phyloP scores from a whole-genome alignment of 768 basidiomycete genomes.

The Pholiota conissans region DNA sequence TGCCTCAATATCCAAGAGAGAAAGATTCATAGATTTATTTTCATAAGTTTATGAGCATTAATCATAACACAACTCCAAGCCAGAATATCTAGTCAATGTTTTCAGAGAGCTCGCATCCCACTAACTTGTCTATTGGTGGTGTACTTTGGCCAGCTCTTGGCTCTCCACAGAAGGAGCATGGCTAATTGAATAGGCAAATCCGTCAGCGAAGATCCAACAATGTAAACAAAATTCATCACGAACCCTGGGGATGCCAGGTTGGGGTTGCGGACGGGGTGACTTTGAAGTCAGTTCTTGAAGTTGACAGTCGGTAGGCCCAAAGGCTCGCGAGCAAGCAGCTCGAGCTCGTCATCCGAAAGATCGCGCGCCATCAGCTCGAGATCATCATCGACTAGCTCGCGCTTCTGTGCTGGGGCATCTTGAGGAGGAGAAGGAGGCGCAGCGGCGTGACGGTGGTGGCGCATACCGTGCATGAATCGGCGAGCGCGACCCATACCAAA shows the following conservation, averaged over 20 bases:
- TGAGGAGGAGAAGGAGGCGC: not conserved
- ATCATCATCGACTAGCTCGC: not conserved
- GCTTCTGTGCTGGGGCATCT: no score
- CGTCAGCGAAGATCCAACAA: not conserved
- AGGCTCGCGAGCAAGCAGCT: slow-evolving; percentile 7
- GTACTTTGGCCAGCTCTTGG: no score
- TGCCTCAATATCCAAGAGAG: no score
- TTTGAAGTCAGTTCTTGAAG: slow-evolving; percentile 1
- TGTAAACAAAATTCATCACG: not conserved
- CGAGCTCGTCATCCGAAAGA: not conserved
- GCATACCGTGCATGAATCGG: not conserved
- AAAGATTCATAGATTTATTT: no score
- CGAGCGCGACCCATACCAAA: not conserved
- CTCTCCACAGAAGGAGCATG: no score
- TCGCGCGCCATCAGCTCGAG: not conserved
- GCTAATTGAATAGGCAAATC: no score
- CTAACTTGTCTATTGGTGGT: slow-evolving; percentile 1
- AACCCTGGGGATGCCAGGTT: not conserved
- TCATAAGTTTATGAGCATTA: no score
- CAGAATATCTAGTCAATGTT: slow-evolving; percentile 17
- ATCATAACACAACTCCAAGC: no score
- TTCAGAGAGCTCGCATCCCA: slow-evolving; percentile 13
- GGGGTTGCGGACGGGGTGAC: not conserved
- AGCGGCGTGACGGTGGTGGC: not conserved
- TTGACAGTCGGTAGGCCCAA: slow-evolving; percentile 6